Evolutionary conservation across 78 protist genomes (phyloP).

Genomic region (Trichosphaerium sp.): DNA sequence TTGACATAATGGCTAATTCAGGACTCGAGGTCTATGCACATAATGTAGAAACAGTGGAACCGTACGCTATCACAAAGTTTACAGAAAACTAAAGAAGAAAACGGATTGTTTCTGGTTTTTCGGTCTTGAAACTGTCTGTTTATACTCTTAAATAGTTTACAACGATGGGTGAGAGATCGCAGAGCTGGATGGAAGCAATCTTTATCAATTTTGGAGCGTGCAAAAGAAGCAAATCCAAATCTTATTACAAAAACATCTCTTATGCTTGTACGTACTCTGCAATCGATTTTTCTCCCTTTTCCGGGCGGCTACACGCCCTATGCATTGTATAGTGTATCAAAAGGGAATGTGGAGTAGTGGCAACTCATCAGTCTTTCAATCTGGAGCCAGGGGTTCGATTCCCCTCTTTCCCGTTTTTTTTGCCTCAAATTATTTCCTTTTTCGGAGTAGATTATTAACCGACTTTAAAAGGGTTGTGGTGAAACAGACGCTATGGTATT

Average conservation of each 20-base stretch:
- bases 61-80: neutral
- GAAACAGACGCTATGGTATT: slow-evolving; percentile 70
- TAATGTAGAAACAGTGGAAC: slow-evolving; percentile 71
- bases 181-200: slow-evolving; percentile 81
- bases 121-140: slow-evolving; percentile 38
- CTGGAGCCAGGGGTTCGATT: too few species aligned
- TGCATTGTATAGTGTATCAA: too few species aligned
- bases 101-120: neutral
- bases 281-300: too few species aligned
- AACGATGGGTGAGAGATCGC: slow-evolving; percentile 58
- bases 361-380: too few species aligned
- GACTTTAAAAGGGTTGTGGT: slow-evolving; percentile 53
- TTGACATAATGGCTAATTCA: slow-evolving; percentile 44
- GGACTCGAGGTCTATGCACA: slow-evolving; percentile 87
- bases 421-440: neutral
- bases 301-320: too few species aligned
- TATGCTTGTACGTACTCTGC: slow-evolving; percentile 62
- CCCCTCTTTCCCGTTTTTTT: too few species aligned
- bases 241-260: slow-evolving; percentile 73
- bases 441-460: neutral
- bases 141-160: too few species aligned
- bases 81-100: too few species aligned
- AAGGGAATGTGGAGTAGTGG: too few species aligned
- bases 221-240: slow-evolving; percentile 26
- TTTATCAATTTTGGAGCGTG: slow-evolving; percentile 50